Evolutionary conservation across 208 protist genomes (phyloP).

Genomic region (Trypanosoma brucei): DNA sequence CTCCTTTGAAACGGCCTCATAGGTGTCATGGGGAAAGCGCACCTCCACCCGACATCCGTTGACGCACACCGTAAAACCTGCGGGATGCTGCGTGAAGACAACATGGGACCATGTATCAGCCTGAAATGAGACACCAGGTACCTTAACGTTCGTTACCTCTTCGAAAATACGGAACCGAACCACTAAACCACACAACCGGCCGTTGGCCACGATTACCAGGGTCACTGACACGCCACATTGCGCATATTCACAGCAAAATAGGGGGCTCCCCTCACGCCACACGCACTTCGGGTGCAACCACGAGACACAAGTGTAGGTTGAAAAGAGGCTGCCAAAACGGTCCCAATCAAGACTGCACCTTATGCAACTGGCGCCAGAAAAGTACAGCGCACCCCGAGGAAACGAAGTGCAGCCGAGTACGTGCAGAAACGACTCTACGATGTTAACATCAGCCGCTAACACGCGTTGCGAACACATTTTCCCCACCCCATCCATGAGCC

Average conservation of each 20-base stretch:
- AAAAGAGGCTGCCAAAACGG: conserved; percentile 29
- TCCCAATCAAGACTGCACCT: conserved; percentile 39
- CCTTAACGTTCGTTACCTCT: conserved; percentile 23
- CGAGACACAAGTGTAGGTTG: conserved; percentile 69
- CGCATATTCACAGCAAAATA: conserved; percentile 65
- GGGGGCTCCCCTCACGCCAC: conserved; percentile 59
- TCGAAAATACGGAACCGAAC: conserved; percentile 29
- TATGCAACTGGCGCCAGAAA: conserved; percentile 58
- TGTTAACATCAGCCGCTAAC: conserved; percentile 60
- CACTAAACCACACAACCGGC: conserved; percentile 57
- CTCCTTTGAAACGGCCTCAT: conserved; percentile 41
- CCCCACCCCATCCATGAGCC: conserved; percentile 48
- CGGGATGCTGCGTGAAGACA: conserved; percentile 54
- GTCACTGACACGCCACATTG: conserved; percentile 34
- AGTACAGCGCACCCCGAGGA: conserved; percentile 52
- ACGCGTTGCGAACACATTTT: conserved; percentile 42
- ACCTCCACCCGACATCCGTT: conserved; percentile 45
- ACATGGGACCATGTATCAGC: conserved; percentile 76
- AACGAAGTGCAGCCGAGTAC: conserved; percentile 40
- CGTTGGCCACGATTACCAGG: conserved; percentile 60
- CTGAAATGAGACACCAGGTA: conserved; percentile 43
- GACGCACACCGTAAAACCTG: conserved; percentile 56
- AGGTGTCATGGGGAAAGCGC: conserved; percentile 43
- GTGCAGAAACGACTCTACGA: conserved; percentile 72
- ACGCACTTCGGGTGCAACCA: conserved; percentile 82